These are phyloP conservation scores for Mucor velutinosus DNA, from an alignment of 371 early-diverging fungal species.

Conservation along the genomic window DNA sequence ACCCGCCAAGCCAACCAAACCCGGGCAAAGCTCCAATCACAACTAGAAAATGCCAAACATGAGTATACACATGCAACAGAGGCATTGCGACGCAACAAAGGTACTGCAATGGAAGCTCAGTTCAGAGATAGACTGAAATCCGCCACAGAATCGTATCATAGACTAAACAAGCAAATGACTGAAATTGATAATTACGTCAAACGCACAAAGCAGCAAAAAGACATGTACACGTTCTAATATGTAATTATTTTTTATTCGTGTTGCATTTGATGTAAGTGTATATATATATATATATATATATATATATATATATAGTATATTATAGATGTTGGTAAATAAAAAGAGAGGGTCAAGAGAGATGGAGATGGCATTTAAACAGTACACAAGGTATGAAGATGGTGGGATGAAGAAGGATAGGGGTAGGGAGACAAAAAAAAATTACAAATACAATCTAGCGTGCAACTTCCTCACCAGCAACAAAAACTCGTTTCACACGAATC, in stretches of 20 bases:
- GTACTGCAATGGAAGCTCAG: slow-evolving; percentile 21
- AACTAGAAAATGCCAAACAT: slow-evolving; percentile 12
- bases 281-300: background rate
- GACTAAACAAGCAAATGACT: slow-evolving; percentile 12
- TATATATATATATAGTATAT: background rate
- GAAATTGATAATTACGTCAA: slow-evolving; percentile 17
- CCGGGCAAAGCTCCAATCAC: slow-evolving; percentile 18
- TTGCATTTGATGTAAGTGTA: background rate
- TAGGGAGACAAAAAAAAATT: background rate
- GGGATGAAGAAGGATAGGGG: no score
- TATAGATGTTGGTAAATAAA: background rate
- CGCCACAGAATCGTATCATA: slow-evolving; percentile 3
- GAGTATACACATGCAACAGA: slow-evolving; percentile 17
- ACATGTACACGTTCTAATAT: slow-evolving; percentile 29
- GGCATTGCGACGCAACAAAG: slow-evolving; percentile 26
- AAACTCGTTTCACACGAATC: slow-evolving; percentile 66
- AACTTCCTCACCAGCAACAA: slow-evolving; percentile 77
- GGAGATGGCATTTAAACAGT: background rate
- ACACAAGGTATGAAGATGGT: background rate
- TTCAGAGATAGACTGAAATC: slow-evolving; percentile 24
- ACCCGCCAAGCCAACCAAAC: slow-evolving; percentile 5
- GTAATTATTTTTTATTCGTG: background rate
- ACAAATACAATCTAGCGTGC: slow-evolving; percentile 9
- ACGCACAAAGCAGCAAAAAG: slow-evolving; percentile 23
- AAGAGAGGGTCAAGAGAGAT: background rate